Evolutionary conservation across 208 protist genomes (phyloP).

Genomic region (Acanthamoeba castellanii): DNA sequence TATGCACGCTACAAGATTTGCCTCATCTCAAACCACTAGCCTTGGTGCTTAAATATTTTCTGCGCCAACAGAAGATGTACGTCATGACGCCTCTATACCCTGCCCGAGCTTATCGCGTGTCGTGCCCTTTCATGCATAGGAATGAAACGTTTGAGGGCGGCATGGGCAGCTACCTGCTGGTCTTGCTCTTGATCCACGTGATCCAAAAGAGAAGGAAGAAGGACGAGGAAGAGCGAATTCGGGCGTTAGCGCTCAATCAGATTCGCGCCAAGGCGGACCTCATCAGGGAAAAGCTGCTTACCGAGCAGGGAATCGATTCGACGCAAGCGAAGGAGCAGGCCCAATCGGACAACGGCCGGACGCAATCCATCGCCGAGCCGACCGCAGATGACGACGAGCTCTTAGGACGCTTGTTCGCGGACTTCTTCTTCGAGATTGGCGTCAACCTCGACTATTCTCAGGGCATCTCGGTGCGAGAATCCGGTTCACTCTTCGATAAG

Average conservation of each 20-base stretch:
- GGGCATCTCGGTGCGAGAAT: background rate
- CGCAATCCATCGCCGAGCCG: background rate
- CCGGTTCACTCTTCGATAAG: background rate
- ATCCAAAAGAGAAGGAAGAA: constrained; percentile 12
- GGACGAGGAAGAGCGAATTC: constrained; percentile 3
- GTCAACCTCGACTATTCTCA: background rate
- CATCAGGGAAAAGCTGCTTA: background rate
- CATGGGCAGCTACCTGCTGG: constrained; percentile 53
- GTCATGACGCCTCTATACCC: background rate
- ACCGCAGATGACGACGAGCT: constrained; percentile 4
- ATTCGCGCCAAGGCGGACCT: background rate
- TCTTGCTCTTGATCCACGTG: constrained; percentile 39
- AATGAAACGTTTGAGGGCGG: constrained; percentile 40
- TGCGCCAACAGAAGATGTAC: constrained; percentile 30
- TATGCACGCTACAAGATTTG: background rate
- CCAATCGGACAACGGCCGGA: background rate
- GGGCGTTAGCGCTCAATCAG: background rate
- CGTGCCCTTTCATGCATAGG: background rate
- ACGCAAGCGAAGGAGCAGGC: background rate
- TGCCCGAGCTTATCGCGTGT: background rate
- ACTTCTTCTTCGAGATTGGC: constrained; percentile 40
- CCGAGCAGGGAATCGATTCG: background rate
- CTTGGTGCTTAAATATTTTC: constrained; percentile 42
- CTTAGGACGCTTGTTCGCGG: background rate
- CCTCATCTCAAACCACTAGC: constrained; percentile 32